These are phyloP conservation scores for Starmera amethionina DNA, from an alignment of 805 yeast species.

Conservation along the genomic window DNA sequence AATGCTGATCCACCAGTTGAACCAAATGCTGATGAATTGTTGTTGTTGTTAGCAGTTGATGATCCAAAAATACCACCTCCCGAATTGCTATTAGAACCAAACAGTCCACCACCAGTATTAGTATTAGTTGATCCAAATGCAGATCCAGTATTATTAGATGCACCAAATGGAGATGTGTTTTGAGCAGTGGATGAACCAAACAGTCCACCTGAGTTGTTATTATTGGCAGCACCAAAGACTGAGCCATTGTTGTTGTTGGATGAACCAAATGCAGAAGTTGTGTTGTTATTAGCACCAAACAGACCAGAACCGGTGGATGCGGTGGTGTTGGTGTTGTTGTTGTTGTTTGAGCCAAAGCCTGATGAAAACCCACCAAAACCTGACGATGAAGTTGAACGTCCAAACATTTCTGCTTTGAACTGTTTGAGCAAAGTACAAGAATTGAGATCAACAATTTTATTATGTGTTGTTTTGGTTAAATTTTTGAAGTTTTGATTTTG, in stretches of 20 bases:
- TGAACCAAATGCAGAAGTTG: conserved; percentile 10
- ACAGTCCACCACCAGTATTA: conserved; percentile 18
- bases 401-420: conserved; percentile 12
- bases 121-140: conserved; percentile 17
- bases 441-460: background rate
- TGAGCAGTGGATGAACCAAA: conserved; percentile 1
- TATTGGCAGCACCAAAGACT: conserved; percentile 24
- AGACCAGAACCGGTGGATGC: conserved; percentile 9
- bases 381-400: conserved; percentile 14
- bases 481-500: too few relatives aligned
- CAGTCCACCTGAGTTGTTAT: background rate
- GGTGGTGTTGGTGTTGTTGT: too few relatives aligned
- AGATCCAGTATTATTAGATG: conserved; percentile 15
- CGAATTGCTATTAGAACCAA: conserved; percentile 19
- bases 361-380: conserved; percentile 26
- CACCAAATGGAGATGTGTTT: conserved; percentile 10
- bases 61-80: conserved; percentile 5
- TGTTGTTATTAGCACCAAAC: conserved; percentile 12
- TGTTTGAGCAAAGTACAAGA: too few relatives aligned
- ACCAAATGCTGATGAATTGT: conserved; percentile 20
- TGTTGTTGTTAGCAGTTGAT: background rate
- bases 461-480: background rate
- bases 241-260: conserved; percentile 17
- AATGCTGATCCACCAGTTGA: conserved; percentile 17
- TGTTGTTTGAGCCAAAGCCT: conserved; percentile 9